phyloP scores from a whole-genome alignment of 2,329 filamentous ascomycete genomes.

The Microcyclosporella mali region DNA sequence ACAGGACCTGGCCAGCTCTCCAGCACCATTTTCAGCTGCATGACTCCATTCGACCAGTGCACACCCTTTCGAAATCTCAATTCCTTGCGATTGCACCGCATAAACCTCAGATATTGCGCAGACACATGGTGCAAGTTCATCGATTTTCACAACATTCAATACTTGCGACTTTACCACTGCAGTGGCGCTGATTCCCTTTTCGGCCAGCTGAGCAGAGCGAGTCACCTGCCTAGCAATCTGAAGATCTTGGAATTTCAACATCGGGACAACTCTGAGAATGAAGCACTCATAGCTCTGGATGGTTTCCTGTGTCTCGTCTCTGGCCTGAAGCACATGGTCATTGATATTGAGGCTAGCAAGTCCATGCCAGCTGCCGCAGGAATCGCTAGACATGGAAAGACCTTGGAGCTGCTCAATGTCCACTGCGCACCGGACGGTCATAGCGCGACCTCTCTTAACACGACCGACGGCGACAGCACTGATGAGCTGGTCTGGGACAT shows the following conservation, averaged over 20 bases:
- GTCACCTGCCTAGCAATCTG: conserved; percentile 39
- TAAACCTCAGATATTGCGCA: conserved; percentile 43
- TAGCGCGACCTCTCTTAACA: conserved; percentile 2
- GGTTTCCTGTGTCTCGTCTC: conserved; percentile 43
- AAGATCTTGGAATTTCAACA: conserved; percentile 44
- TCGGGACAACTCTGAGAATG: conserved; percentile 43
- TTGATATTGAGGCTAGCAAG: conserved; percentile 40
- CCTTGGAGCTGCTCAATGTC: conserved; percentile 40
- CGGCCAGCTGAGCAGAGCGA: conserved; percentile 42
- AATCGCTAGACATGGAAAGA: conserved; percentile 42
- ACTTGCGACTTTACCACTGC: conserved; percentile 40
- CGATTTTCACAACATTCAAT: conserved; percentile 40
- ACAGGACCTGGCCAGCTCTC: conserved; percentile 43
- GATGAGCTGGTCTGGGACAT: conserved; percentile 42
- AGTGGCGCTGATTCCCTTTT: conserved; percentile 43
- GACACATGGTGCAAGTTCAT: conserved; percentile 45
- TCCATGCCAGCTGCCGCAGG: conserved; percentile 38
- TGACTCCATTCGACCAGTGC: conserved; percentile 43
- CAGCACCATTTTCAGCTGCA: conserved; percentile 41
- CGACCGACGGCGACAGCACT: conserved; percentile 24
- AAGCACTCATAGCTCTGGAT: conserved; percentile 42
- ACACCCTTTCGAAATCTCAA: conserved; percentile 39
- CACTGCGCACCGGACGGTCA: conserved; percentile 32
- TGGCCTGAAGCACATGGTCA: conserved; percentile 39
- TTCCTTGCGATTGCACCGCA: conserved; percentile 40